Base-by-base conservation (phyloP, 352 stramenopile species). In the Phytophthora hybrid region DNA sequence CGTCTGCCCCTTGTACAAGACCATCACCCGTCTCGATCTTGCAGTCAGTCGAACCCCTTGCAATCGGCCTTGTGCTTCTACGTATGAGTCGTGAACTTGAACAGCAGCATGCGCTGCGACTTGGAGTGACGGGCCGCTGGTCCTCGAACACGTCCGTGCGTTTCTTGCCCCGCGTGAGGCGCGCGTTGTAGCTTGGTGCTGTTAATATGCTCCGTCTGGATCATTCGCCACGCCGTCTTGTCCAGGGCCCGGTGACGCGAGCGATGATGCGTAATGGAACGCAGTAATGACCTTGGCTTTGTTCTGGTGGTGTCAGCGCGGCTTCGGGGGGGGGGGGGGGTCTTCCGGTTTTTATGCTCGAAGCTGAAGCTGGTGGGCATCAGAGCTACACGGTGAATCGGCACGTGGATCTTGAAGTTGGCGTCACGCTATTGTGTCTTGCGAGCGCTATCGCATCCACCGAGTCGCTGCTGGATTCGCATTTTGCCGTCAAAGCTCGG, bases 21-120 rank as follows among this genome's bases (percentile, higher is more conserved):
- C 77, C n/a, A 78, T 93, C 39, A 16, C 39, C 39, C 10, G 5
- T 4, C 39, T 3, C 5, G 39, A 9, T 46, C 39, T 46, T 46
- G 39, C 39, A 46, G 39, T 16, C 39, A 4, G 10, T 46, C 39
- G 39, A 46, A 46, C 39, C 1, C 2, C 39, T 46, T 46, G 39
- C 5, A 46, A 7, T 46, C 39, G 39, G 14, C 39, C 39, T 46
- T 11, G 39, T 16, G 3, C 39, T 46, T 46, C 39, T 46, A 3
- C 10, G 14, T 46, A 11, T 5, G 39, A 16, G 14, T 5, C 39
- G 10, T 7, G 39, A 4, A 16, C 79, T 96, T 96, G 75, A 96
- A 96, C n/a, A 96, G 74, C 44, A 96, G 74, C 81, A 96, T 93
- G 26, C 90, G 87, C 81, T 94, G 82, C 37, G 87, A 94, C 81